A percentile compares a stretch with the other conserved stretches of the same genome.
Evolutionary conservation across 805 yeast genomes (phyloP).

Genomic region (Hanseniaspora singularis): DNA sequence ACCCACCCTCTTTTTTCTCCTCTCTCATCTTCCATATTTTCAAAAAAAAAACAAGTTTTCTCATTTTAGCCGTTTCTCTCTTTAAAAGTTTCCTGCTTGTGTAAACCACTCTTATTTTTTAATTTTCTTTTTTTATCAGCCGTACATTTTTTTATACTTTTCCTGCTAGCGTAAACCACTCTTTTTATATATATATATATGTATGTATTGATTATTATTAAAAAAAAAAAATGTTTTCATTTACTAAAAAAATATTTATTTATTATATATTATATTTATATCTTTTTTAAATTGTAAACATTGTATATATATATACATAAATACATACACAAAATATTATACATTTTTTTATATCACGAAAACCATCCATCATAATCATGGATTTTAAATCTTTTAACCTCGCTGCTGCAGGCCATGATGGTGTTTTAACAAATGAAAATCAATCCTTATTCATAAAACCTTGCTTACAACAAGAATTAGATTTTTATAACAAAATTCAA

Average conservation of each 20-base stretch:
- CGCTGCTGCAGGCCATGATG: conserved; percentile 90
- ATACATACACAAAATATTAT: too few species aligned
- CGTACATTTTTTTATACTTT: neutral
- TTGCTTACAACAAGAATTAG: conserved; percentile 50
- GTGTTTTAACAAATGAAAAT: conserved; percentile 48
- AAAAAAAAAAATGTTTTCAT: too few species aligned
- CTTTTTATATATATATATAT: neutral
- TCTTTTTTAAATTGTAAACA: too few species aligned
- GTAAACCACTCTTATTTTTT: neutral
- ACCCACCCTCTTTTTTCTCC: too few species aligned
- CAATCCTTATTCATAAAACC: conserved; percentile 68
- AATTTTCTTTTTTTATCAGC: neutral
- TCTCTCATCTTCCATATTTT: too few species aligned
- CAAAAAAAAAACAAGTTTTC: too few species aligned
- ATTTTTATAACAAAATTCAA: conserved; percentile 47
- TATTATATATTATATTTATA: too few species aligned
- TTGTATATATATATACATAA: too few species aligned
- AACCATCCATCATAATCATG: too few species aligned
- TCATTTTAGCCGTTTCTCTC: neutral
- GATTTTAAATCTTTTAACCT: conserved; percentile 29
- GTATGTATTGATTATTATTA: neutral
- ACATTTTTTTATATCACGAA: neutral
- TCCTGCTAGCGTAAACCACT: conserved; percentile 1
- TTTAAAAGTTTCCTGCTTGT: neutral
- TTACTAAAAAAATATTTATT: too few species aligned